Base-by-base conservation (phyloP, 768 basidiomycete species). In the Daedaleopsis nitida region DNA sequence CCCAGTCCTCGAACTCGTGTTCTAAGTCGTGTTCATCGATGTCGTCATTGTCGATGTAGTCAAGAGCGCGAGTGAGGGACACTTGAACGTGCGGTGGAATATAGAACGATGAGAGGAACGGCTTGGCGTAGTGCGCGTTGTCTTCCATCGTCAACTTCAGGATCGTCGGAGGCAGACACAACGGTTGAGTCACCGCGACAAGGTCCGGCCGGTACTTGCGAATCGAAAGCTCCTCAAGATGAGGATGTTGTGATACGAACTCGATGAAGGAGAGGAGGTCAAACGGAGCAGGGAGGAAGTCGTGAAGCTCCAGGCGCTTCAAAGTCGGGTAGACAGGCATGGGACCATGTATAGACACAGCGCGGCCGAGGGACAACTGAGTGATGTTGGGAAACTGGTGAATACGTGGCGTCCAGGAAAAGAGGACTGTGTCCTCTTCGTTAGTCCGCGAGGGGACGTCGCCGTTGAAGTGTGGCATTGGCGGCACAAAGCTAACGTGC, bases 31-130 rank as follows among this genome's bases (percentile, higher is more conserved):
- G 7, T 32, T 32, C 27, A 32, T 32, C 27, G 27, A 32, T 3
- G 27, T 32, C 27, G 27, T 32, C 27, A 7, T 32, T 7, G 27
- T 32, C 27, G 27, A 17, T n/a, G n/a, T 34, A 45, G n/a, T 55
- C 54, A 14, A 27, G 54, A 5, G 27, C 14, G 11, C 54, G 54
- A 4, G 34, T 32, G 24, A 55, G 43, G 0, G 43, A 17, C 42
- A 55, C 38, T 17, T 55, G 42, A 1, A 55, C 42, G 42, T 44
- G 4, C 13, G 42, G 23, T 5, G 54, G 54, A 17, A 55, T 7
- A 27, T 16, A 21, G 54, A 55, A 55, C 23, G 27, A 34, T 4
- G 54, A 55, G 24, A 55, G 54, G 42, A 55, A 55, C 14, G 54
- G 43, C 16, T 23, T 27, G 5, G 42, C 32, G 42, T 55, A 55